phyloP scores from a whole-genome alignment of 2,329 filamentous ascomycete genomes.

The Pyrenophora seminiperda region DNA sequence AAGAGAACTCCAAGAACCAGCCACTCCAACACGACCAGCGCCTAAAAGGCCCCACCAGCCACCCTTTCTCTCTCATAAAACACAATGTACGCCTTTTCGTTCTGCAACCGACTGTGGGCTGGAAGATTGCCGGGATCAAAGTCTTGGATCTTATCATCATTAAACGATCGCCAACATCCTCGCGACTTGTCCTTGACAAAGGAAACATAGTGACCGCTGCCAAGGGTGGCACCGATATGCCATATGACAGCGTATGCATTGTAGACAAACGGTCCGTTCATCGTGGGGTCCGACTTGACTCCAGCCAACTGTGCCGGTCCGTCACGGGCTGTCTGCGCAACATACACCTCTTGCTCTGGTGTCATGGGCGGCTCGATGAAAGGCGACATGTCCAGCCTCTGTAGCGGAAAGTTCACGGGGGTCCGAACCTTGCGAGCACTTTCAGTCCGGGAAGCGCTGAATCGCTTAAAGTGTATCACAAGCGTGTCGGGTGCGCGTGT shows the following conservation, averaged over 20 bases:
- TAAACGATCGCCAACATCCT: slow-evolving; percentile 65
- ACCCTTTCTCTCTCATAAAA: slow-evolving; percentile 60
- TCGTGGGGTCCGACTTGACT: slow-evolving; percentile 49
- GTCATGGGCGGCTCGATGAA: slow-evolving; percentile 60
- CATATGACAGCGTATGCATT: slow-evolving; percentile 85
- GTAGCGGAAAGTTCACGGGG: slow-evolving; percentile 76
- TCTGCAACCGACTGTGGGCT: slow-evolving; percentile 60
- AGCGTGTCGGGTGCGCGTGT: slow-evolving; percentile 80
- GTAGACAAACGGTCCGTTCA: slow-evolving; percentile 70
- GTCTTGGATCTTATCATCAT: slow-evolving; percentile 60
- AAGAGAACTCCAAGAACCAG: neutral
- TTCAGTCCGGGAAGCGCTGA: slow-evolving; percentile 62
- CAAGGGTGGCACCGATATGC: slow-evolving; percentile 70
- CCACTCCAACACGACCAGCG: neutral
- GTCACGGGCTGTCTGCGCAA: slow-evolving; percentile 33
- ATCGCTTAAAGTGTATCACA: slow-evolving; percentile 77
- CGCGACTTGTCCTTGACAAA: slow-evolving; percentile 59
- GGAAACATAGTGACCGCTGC: slow-evolving; percentile 79
- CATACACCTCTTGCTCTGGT: slow-evolving; percentile 47
- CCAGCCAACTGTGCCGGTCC: slow-evolving; percentile 35
- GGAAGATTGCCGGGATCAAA: slow-evolving; percentile 61
- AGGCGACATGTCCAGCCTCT: slow-evolving; percentile 67
- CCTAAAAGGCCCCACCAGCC: slow-evolving; percentile 37
- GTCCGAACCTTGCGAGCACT: slow-evolving; percentile 71
- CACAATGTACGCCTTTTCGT: slow-evolving; percentile 68